Conservation (phyloP, 345 rosid species). For the Turnera subulata region DNA sequence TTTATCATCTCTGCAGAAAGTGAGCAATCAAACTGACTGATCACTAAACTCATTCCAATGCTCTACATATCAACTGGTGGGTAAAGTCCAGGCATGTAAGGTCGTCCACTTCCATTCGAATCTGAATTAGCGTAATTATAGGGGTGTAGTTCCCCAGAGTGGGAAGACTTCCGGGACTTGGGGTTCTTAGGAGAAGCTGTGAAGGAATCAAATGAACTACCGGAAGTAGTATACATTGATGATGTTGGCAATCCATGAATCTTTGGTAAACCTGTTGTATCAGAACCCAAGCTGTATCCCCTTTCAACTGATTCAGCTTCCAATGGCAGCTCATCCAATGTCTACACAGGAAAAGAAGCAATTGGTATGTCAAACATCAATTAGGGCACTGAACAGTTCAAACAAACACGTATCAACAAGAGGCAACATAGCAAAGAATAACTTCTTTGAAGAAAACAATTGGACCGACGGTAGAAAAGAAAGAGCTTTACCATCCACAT, state of each 20-base stretch:
- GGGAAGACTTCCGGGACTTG: conserved; percentile 58
- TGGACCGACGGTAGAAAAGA: too few species aligned
- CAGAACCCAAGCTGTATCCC: conserved; percentile 60
- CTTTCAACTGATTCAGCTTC: conserved; percentile 87
- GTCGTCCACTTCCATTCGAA: conserved; percentile 54
- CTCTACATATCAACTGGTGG: conserved; percentile 39
- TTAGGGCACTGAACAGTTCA: background rate
- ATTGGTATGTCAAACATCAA: background rate
- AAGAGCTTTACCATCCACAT: too few species aligned
- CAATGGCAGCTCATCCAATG: conserved; percentile 88
- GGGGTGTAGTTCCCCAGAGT: conserved; percentile 66
- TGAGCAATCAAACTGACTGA: conserved; percentile 19
- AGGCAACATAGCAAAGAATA: background rate
- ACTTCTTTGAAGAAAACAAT: background rate
- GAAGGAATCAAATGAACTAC: conserved; percentile 48
- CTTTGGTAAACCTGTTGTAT: conserved; percentile 76
- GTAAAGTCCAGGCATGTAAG: conserved; percentile 43
- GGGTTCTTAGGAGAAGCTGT: conserved; percentile 52
- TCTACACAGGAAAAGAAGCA: conserved; percentile 33
- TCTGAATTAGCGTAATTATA: conserved; percentile 50
- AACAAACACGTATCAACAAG: background rate
- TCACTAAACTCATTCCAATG: conserved; percentile 2
- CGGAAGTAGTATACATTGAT: conserved; percentile 44
- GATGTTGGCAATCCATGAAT: conserved; percentile 70
- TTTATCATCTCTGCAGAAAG: background rate